Base-by-base conservation (phyloP, 768 basidiomycete species). In the Trametes maxima region DNA sequence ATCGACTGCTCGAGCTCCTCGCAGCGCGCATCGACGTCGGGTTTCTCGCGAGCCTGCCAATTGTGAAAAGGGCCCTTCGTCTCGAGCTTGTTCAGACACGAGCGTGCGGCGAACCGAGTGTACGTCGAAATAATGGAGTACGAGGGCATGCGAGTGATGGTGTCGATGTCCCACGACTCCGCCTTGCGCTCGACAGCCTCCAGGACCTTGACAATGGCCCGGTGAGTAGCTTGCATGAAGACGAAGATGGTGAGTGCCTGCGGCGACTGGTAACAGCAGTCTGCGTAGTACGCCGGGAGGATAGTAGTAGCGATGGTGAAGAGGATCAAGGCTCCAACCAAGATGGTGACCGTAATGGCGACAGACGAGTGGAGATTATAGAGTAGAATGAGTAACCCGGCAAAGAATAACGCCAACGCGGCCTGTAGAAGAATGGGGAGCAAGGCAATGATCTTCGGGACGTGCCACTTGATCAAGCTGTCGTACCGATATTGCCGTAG, bases 381-480 rank as follows among this genome's bases (percentile, higher is more conserved):
- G 3, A 61, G 59, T 7, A 61, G 59, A n/a, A 61, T 51, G 54
- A 61, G 46, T 14, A 61, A 47, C 13, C 59, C 59, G 5, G 53
- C 44, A 8, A 61, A 33, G 45, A 61, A 61, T 12, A 67, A 43
- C 8, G 48, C 53, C 3, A 67, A 49, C 4, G 66, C 62, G 8
- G 54, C 14, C 37, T 71, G 70, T 8, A 71, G 61, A 17, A 70
- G 59, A 46, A 70, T 49, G 17, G 70, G 70, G 0, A 71, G 59
- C 3, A 54, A 42, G 8, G 62, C 65, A 33, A 70, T 59, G 28
- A 69, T 68, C 48, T 60, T 63, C 7, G 62, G 54, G 4, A 72
- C 66, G 16, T 58, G 57, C 68, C 67, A 72, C 21, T 54, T 51
- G 17, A 56, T 16, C 25, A 72, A 56, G n/a, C 65, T 69, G n/a